Evolutionary conservation across 495 filamentous ascomycete genomes (phyloP).

Genomic region (Hypomontagnella monticulosa): DNA sequence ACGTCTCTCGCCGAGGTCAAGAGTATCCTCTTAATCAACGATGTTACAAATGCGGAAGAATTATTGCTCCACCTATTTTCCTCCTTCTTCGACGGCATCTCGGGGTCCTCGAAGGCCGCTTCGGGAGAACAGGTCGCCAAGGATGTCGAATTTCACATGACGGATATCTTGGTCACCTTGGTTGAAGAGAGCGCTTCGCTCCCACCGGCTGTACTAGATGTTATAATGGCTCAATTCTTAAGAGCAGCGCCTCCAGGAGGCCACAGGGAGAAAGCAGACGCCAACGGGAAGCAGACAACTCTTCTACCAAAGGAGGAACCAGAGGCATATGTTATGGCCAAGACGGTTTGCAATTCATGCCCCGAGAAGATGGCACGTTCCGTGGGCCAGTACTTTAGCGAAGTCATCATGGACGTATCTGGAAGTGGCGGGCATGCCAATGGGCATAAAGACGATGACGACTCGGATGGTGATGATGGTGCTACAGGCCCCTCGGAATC

Average conservation of each 20-base stretch:
- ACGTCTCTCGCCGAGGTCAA: conserved; percentile 90
- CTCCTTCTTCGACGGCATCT: conserved; percentile 91
- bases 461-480: conserved; percentile 77
- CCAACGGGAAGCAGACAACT: conserved; percentile 71
- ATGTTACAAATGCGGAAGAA: conserved; percentile 79
- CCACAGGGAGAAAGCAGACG: conserved; percentile 63
- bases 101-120: conserved; percentile 74
- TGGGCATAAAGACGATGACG: conserved; percentile 63
- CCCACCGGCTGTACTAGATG: conserved; percentile 85
- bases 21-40: conserved; percentile 92
- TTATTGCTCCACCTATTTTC: conserved; percentile 84
- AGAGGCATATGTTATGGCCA: conserved; percentile 94
- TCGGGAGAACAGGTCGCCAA: conserved; percentile 84
- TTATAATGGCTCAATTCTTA: conserved; percentile 94
- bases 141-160: conserved; percentile 94
- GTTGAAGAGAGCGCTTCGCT: conserved; percentile 88
- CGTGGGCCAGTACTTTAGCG: conserved; percentile 95
- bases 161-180: conserved; percentile 79
- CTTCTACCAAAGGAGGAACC: conserved; percentile 85
- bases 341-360: conserved; percentile 88
- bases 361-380: conserved; percentile 93
- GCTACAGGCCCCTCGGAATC: conserved; percentile 73
- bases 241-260: conserved; percentile 76
- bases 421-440: conserved; percentile 60
- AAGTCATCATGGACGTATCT: conserved; percentile 91